Conservation (phyloP, 768 basidiomycete genomes). For the Tulasnella sp. region DNA sequence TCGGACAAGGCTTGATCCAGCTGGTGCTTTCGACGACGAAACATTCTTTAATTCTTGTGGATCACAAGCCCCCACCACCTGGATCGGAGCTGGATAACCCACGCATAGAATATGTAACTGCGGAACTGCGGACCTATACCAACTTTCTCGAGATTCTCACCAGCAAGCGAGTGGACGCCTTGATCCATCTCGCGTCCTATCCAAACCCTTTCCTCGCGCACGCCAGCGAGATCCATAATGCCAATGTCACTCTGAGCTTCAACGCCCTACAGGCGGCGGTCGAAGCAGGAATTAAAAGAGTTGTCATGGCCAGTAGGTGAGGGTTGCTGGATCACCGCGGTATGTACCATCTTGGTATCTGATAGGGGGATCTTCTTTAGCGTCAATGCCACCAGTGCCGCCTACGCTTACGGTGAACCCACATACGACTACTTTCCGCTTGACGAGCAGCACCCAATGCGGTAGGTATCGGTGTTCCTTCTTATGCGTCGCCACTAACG, state of each 20-base stretch:
- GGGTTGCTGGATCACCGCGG: neutral
- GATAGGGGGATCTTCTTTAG: neutral
- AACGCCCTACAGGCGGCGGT: slow-evolving; percentile 30
- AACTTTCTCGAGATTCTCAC: slow-evolving; percentile 27
- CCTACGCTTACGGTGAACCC: slow-evolving; percentile 20
- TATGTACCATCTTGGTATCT: neutral
- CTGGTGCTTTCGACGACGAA: slow-evolving; percentile 26
- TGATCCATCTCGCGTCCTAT: slow-evolving; percentile 30
- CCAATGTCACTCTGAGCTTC: slow-evolving; percentile 29
- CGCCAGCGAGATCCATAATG: slow-evolving; percentile 27
- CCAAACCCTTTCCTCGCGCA: slow-evolving; percentile 22
- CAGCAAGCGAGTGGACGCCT: slow-evolving; percentile 30
- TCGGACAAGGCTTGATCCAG: slow-evolving; percentile 25
- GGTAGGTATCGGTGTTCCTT: neutral
- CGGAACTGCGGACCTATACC: slow-evolving; percentile 26
- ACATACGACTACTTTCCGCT: slow-evolving; percentile 30
- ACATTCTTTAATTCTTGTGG: slow-evolving; percentile 29
- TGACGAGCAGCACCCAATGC: slow-evolving; percentile 31
- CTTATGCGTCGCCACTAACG: neutral
- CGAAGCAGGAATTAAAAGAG: slow-evolving; percentile 29
- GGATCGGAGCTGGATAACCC: slow-evolving; percentile 22
- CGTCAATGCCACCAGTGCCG: slow-evolving; percentile 32
- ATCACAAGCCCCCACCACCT: slow-evolving; percentile 27
- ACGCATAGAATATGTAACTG: slow-evolving; percentile 31
- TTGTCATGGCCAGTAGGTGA: slow-evolving; percentile 31